Evolutionary conservation across 2,329 filamentous ascomycete species (phyloP), one percentile per base, ranked within the genome.

Genomic region (Scedosporium dehoogii): DNA sequence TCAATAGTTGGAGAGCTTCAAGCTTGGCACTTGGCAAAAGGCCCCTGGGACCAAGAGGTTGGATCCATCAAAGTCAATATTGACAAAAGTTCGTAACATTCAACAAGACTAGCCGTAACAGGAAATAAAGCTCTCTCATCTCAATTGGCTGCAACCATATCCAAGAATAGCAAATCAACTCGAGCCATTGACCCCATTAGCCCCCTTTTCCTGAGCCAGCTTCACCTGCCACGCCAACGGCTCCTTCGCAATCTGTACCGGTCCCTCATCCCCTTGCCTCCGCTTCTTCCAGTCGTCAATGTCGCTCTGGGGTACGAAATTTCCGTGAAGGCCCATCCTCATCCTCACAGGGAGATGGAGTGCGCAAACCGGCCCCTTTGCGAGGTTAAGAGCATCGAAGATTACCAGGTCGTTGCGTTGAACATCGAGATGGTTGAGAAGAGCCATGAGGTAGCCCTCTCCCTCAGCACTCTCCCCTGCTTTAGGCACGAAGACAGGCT

Each of bases 401-500:
- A 78, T 74, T n/a, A 75, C 70, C 6, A 77, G 72, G 60, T 78
- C 76, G 65, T 78, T 78, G 58, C 76, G 70, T 38, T 77, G 67
- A 58, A 74, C 71, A 65, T 80, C 79, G 3, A 80, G 73, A 61
- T 76, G 73, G 65, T 79, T 79, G 48, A 78, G 69, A 59, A 79
- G 71, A 21, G 77, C 77, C 41, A 81, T 74, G 65, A 75, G 73
- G 65, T 80, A 82, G 1, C 81, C 81, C 60, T 83, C 79, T 0
- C 79, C 80, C 65, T 83, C 80, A 1, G 62, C 70, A 27, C 71
- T 74, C 21, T 71, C 72, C 1, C 73, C 71, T 0, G 69, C 68
- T 38, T 72, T 71, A 0, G 81, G 80, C 12, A 83, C 77, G 63
- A 84, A 84, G 0, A 79, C 76, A 0, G 81, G 81, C 64, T 84